phyloP scores from a whole-genome alignment of 2,329 filamentous ascomycete genomes.

The Alternaria dauci region DNA sequence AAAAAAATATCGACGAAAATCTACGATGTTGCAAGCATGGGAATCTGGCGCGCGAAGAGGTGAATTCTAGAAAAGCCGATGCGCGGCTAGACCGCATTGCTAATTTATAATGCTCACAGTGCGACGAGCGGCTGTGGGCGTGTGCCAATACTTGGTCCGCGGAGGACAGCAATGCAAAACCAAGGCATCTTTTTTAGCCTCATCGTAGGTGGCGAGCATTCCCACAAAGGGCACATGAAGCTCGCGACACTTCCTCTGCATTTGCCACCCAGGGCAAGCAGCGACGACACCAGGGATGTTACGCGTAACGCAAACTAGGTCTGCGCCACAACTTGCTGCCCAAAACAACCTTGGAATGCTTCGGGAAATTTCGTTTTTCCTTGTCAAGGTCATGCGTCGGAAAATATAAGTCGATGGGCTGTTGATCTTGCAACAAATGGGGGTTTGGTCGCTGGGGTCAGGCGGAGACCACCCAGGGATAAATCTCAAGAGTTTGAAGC shows the following conservation, averaged over 20 bases:
- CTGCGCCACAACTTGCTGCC: not conserved
- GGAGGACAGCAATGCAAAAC: not conserved
- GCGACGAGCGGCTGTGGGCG: not conserved
- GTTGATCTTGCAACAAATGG: constrained; percentile 2
- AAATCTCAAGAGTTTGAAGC: not conserved
- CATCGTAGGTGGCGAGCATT: not conserved
- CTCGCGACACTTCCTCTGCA: constrained; percentile 7
- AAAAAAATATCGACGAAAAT: constrained; percentile 2
- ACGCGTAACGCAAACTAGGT: not conserved
- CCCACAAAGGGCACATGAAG: constrained; percentile 5
- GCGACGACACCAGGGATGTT: not conserved
- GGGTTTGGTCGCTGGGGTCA: not conserved
- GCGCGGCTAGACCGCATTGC: constrained; percentile 21
- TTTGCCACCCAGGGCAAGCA: constrained; percentile 4
- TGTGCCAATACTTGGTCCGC: constrained; percentile 4
- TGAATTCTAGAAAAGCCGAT: constrained; percentile 13
- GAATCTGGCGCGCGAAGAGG: constrained; percentile 14
- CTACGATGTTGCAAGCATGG: constrained; percentile 15
- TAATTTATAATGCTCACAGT: constrained; percentile 14
- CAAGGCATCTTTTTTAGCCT: constrained; percentile 6
- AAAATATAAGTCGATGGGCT: not conserved
- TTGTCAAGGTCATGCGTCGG: not conserved
- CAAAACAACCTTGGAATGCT: no score
- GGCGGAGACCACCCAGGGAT: constrained; percentile 3
- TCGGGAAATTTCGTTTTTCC: not conserved